Base-by-base conservation (phyloP, 352 stramenopile species). In the Phytophthora hibernalis region DNA sequence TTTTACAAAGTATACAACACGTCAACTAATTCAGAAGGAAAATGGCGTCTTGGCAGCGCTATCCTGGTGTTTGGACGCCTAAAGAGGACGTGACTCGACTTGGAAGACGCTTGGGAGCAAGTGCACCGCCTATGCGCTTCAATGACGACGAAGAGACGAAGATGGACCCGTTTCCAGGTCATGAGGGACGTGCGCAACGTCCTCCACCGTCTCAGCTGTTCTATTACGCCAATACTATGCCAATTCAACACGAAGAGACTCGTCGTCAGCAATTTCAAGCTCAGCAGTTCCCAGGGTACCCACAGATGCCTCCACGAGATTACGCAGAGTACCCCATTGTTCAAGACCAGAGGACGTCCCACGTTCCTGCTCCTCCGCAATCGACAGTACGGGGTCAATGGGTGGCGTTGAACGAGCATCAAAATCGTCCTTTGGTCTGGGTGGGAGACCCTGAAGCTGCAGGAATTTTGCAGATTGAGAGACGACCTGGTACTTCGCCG, bases 11-110 rank as follows among this genome's bases (percentile, higher is more conserved):
- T 5, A n/a, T 12, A 40, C 6, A 40, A 15, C n/a, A n/a, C n/a
- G 35, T 42, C 16, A 9, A 42, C 13, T 18, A 16, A 18, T 9
- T 7, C 28, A 16, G 51, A 48, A 28, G 35, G 6, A 10, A n/a
- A n/a, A 69, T 72, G 65, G 45, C 58, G 59, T 47, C 59, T 4
- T 74, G 65, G 67, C 54, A 71, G 45, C 44, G 43, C 0, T 75
- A 75, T 11, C 61, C 61, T 0, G 54, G 67, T 5, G 16, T 22
- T 7, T 58, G 57, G 58, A 48, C 20, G 9, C 4, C 50, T 5
- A 37, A 52, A 42, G 35, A 57, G 26, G 48, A 65, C n/a, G 30
- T 43, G n/a, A 26, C 49, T 18, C 28, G 50, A n/a, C 35, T 24
- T 12, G 37, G 15, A 30, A 37, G 33, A 35, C 49, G 28, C 20